Evolutionary conservation across 495 filamentous ascomycete genomes (phyloP), one percentile per base, ranked within the genome.

Genomic region (Pseudoneurospora amorphoporcata): DNA sequence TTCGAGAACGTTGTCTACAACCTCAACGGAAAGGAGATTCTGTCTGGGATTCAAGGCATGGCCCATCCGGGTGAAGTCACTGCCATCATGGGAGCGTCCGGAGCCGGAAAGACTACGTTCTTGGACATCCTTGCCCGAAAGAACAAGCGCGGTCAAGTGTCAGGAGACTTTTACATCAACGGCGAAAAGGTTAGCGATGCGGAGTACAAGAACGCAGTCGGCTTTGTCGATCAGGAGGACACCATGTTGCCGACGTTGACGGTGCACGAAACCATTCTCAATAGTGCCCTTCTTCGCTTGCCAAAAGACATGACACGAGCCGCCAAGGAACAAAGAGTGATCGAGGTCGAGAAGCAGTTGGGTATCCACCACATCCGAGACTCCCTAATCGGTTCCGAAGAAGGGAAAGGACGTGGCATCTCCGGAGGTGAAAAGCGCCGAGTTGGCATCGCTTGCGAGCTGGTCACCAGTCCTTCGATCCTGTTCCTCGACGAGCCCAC

Each of bases 161-260:
- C 86, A 5, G 95, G 95, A 23, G 87, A 97, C 70, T 97, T 98
- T 77, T 97, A 91, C 76, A 90, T 99, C 69, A 98, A 99, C 77
- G 95, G 95, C 41, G 93, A 98, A 79, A 94, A 92, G 80, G 88
- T 98, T 45, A 86, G 82, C 68, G 94, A 99, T 80, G 80, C 88
- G 65, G 94, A 98, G 39, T 99, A 93, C 81, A 92, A 92, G 79
- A 93, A 86, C 74, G 94, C 97, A 76, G 90, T 97, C 68, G 95
- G 95, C 61, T 99, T 99, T 76, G 95, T 99, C 40, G 96, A 99
- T 75, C 95, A 99, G 81, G 95, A 98, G 76, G 95, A 98, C 77
- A 97, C 95, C 8, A 97, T 99, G 94, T 87, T 99, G 70, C 91
- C 95, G 4, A 99, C 95, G 7, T 83, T 99, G 76, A 99, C 96